Evolutionary conservation across 768 basidiomycete genomes (phyloP).

Genomic region (Naganishia friedmannii): DNA sequence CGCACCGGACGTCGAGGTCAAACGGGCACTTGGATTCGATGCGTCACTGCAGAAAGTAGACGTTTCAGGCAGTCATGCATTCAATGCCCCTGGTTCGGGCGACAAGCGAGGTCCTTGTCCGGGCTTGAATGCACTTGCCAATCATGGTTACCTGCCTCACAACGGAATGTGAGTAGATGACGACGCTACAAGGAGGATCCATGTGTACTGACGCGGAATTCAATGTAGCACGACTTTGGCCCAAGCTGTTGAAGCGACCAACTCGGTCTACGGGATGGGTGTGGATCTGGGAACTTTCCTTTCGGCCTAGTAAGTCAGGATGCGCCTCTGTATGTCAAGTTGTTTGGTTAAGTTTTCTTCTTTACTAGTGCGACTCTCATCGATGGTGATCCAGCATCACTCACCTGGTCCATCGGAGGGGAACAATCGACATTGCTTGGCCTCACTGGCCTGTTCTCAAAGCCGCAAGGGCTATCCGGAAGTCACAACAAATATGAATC

Average conservation of each 20-base stretch:
- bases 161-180: background rate
- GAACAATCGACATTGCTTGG: background rate
- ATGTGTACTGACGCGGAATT: constrained; percentile 21
- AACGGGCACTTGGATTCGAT: constrained; percentile 23
- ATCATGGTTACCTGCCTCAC: constrained; percentile 30
- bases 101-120: constrained; percentile 29
- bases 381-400: constrained; percentile 2
- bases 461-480: constrained; percentile 17
- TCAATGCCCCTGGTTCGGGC: constrained; percentile 11
- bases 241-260: constrained; percentile 14
- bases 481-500: constrained; percentile 30
- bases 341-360: too few species aligned
- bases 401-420: constrained; percentile 26
- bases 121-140: constrained; percentile 36
- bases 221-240: background rate
- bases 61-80: constrained; percentile 18
- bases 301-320: background rate
- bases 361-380: constrained; percentile 17
- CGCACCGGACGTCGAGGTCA: constrained; percentile 9
- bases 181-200: background rate
- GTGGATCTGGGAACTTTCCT: background rate
- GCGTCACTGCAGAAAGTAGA: constrained; percentile 4
- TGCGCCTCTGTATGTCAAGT: background rate
- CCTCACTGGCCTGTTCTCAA: constrained; percentile 7
- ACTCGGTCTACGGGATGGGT: constrained; percentile 23